These are phyloP conservation scores for Medicago truncatula DNA, from an alignment of 306 rosid genomes.

Conservation along the genomic window MtrunA17r5.0-ANR NC_053044.1:5379501-5380000, in stretches of 20 bases:
- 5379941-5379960: conserved; percentile 65
- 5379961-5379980: conserved; percentile 71
- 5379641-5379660: neutral
- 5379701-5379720: conserved; percentile 67
- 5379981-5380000: conserved; percentile 75
- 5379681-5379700: conserved; percentile 44
- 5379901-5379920: conserved; percentile 72
- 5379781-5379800: neutral
- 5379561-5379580: too few relatives aligned
- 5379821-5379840: neutral
- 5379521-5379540: too few relatives aligned
- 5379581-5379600: neutral
- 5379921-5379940: conserved; percentile 71
- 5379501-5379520: too few relatives aligned
- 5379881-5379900: conserved; percentile 75
- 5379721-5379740: conserved; percentile 70
- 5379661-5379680: neutral
- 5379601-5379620: too few relatives aligned
- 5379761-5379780: conserved; percentile 70
- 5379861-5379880: conserved; percentile 70
- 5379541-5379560: too few relatives aligned
- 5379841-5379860: neutral
- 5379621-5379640: neutral
- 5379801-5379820: neutral
- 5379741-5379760: conserved; percentile 75